Conservation (phyloP, 352 stramenopile species). For the Phytophthora melonis region DNA sequence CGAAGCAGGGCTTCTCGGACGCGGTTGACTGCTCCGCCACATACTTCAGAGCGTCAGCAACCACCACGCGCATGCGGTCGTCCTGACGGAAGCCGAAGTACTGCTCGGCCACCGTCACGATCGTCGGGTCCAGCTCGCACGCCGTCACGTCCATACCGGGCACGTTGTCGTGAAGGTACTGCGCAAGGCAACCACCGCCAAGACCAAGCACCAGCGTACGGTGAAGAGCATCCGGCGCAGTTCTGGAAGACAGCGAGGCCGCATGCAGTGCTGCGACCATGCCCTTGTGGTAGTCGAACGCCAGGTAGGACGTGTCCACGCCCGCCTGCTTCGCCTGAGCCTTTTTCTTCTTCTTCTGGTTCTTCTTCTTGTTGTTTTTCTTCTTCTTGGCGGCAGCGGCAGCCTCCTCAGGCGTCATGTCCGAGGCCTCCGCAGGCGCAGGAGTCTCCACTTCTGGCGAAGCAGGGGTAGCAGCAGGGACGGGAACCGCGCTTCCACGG, state of each 20-base stretch:
- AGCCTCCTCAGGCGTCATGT: constrained; percentile 38
- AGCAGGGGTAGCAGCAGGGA: constrained; percentile 9
- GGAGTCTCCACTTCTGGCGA: constrained; percentile 12
- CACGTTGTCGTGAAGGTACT: constrained; percentile 71
- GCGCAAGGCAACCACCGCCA: constrained; percentile 72
- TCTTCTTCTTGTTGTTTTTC: constrained; percentile 73
- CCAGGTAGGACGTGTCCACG: constrained; percentile 70
- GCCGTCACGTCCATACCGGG: constrained; percentile 59
- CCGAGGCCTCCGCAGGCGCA: constrained; percentile 14
- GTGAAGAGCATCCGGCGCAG: constrained; percentile 30
- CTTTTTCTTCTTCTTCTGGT: constrained; percentile 67
- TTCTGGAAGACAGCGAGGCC: constrained; percentile 35
- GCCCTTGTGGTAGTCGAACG: constrained; percentile 84
- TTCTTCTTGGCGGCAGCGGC: constrained; percentile 44
- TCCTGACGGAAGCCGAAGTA: constrained; percentile 77
- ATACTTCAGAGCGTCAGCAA: constrained; percentile 62
- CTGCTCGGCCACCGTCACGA: constrained; percentile 68
- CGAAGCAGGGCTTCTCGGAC: constrained; percentile 34
- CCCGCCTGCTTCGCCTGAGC: constrained; percentile 25
- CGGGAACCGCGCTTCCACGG: constrained; percentile 1
- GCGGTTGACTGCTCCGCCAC: constrained; percentile 40
- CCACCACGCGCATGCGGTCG: constrained; percentile 48
- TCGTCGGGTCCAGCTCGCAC: constrained; percentile 70
- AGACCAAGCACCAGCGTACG: constrained; percentile 71
- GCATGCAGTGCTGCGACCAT: constrained; percentile 74